Conservation (phyloP, 306 rosid species). For the Oxytropis ochrocephala region DNA sequence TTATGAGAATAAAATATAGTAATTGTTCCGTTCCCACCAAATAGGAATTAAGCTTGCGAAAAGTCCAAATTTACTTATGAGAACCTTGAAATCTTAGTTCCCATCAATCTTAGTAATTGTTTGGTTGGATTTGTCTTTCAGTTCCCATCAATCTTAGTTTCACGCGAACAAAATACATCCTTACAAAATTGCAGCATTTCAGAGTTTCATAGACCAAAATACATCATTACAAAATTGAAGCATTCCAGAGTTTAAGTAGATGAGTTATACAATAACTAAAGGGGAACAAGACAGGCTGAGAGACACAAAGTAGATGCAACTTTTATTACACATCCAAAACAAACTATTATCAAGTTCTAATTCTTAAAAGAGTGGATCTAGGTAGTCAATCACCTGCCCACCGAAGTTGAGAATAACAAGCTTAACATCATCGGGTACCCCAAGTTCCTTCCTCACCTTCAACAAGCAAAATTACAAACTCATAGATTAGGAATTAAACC, state of each 20-base stretch:
- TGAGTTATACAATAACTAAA: not conserved
- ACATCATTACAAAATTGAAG: not conserved
- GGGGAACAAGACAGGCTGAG: not conserved
- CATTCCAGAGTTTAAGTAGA: not conserved
- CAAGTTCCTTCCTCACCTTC: conserved; percentile 84
- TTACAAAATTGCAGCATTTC: not conserved
- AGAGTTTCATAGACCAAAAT: not conserved
- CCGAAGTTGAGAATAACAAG: conserved; percentile 92
- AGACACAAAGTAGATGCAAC: not conserved
- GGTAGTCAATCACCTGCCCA: conserved; percentile 65
- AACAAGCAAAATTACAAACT: conserved; percentile 18
- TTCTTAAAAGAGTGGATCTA: not conserved
- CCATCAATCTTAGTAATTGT: not conserved
- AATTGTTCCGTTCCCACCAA: not conserved
- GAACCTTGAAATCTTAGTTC: not conserved
- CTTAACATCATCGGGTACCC: conserved; percentile 59
- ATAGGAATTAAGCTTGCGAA: not conserved
- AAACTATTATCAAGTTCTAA: not conserved
- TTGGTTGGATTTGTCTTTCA: too few species aligned
- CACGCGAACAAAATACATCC: not conserved
- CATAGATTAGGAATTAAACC: conserved; percentile 4
- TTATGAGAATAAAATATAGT: not conserved
- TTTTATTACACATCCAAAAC: not conserved
- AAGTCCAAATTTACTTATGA: not conserved
- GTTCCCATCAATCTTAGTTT: not conserved